Percentiles rank a stretch among this genome's conserved stretches.
Conservation (phyloP, 2,329 filamentous ascomycete genomes). For the Pseudogymnoascus sp. region DNA sequence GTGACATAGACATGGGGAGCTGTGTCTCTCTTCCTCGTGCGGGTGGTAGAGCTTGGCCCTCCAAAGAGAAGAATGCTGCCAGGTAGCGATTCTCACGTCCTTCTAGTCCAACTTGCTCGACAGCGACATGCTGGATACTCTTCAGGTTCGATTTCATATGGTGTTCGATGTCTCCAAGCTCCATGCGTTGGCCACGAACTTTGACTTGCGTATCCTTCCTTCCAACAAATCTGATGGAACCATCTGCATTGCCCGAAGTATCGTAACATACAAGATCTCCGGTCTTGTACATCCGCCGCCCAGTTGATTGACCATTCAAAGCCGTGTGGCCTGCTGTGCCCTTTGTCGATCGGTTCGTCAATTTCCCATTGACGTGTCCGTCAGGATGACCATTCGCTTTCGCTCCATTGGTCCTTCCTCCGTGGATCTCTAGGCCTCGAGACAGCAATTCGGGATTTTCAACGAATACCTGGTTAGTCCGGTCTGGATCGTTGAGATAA, state of each 20-base stretch:
- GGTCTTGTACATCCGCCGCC: constrained; percentile 41
- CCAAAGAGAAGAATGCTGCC: neutral
- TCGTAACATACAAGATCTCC: constrained; percentile 51
- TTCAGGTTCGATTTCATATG: neutral
- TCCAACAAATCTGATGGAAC: constrained; percentile 47
- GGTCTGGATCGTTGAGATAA: constrained; percentile 49
- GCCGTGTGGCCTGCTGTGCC: too few species aligned
- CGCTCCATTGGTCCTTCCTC: neutral
- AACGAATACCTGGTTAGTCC: constrained; percentile 51
- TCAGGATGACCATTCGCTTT: neutral
- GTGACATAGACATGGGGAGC: neutral
- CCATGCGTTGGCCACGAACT: constrained; percentile 18
- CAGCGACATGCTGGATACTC: neutral
- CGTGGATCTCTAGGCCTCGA: neutral
- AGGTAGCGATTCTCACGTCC: neutral
- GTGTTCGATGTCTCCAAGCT: constrained; percentile 18
- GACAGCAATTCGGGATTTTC: constrained; percentile 13
- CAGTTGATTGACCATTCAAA: too few species aligned
- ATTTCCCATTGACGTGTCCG: neutral
- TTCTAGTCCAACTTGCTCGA: neutral
- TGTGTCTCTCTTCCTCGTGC: too few species aligned
- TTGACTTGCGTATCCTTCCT: constrained; percentile 59
- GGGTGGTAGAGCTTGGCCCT: neutral
- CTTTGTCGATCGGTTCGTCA: neutral
- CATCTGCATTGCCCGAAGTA: constrained; percentile 35